Evolutionary conservation across 2,329 filamentous ascomycete species (phyloP), one percentile per base, ranked within the genome.

Genomic region (Daldinia sp.): DNA sequence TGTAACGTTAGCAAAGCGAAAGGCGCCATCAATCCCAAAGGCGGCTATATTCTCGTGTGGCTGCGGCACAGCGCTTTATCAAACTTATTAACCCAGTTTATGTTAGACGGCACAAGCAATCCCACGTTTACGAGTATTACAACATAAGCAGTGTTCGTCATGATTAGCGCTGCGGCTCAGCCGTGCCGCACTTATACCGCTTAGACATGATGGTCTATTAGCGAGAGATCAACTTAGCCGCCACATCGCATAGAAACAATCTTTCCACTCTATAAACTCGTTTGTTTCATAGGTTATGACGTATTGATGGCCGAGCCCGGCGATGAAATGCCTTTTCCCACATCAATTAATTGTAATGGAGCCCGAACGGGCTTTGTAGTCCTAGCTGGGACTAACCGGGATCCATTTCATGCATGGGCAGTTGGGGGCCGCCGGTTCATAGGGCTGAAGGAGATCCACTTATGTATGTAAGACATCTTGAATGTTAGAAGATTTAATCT

Each of bases 121-220:
- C 46, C 28, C 15, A 51, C 26, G 26, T 30, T 51, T 51, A 51
- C 46, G 46, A 51, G 46, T 9, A n/a, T 6, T 53, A 53, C 48
- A 55, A 53, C 48, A 55, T 67, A 42, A 67, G 54, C 57, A 20
- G 48, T 9, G 5, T 61, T 57, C 53, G 54, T 60, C 63, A 60
- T 57, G 55, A 30, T 7, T 48, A 54, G 62, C 42, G 63, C 48
- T 51, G 42, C 15, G 55, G 28, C 30, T 67, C 55, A 48, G 55
- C 46, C 30, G 37, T 42, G 39, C 54, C 23, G 26, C 39, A 18
- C 10, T 13, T 57, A 30, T 57, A 44, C 54, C n/a, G n/a, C 9
- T 33, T n/a, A 51, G 13, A 51, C 44, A 51, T 28, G 10, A 23
- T 53, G 46, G 46, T 54, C 15, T 23, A 46, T 18, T 23, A 15